These are phyloP conservation scores for Phaeomoniella chlamydospora DNA, from an alignment of 2,329 filamentous ascomycete species.

Conservation along the genomic window DNA sequence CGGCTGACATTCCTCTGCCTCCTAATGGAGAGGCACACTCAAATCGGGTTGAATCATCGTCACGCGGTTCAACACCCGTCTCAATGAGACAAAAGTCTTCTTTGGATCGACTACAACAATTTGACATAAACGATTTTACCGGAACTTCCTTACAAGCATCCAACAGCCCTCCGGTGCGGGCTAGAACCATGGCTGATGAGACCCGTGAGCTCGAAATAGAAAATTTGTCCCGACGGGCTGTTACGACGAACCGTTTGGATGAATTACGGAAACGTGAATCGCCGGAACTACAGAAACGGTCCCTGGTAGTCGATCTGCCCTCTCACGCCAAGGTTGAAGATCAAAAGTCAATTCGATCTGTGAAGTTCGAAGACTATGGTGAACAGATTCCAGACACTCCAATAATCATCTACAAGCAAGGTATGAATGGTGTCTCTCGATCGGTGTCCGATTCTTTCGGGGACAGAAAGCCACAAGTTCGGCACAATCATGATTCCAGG, in stretches of 20 bases:
- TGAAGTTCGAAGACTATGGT: slow-evolving; percentile 10
- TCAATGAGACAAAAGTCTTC: slow-evolving; percentile 7
- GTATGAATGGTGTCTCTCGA: not conserved
- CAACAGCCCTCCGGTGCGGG: slow-evolving; percentile 16
- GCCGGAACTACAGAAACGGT: slow-evolving; percentile 8
- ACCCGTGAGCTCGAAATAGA: slow-evolving; percentile 12
- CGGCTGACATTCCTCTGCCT: slow-evolving; percentile 9
- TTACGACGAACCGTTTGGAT: slow-evolving; percentile 9
- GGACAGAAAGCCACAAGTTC: slow-evolving; percentile 1
- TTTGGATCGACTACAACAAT: slow-evolving; percentile 10
- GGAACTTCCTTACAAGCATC: slow-evolving; percentile 15
- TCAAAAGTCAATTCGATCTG: not conserved
- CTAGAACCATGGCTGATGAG: slow-evolving; percentile 7
- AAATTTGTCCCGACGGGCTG: slow-evolving; percentile 7
- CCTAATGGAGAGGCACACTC: slow-evolving; percentile 6
- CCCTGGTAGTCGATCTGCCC: slow-evolving; percentile 6
- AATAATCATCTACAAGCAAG: slow-evolving; percentile 18
- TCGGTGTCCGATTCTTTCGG: not conserved
- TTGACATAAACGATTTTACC: slow-evolving; percentile 16
- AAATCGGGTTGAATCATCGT: slow-evolving; percentile 8
- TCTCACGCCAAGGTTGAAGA: slow-evolving; percentile 3
- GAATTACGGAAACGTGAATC: slow-evolving; percentile 9
- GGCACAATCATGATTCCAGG: slow-evolving; percentile 19
- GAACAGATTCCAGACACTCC: slow-evolving; percentile 22
- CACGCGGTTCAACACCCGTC: slow-evolving; percentile 6